These are phyloP conservation scores for Termitomyces sp. DNA, from an alignment of 768 basidiomycete species.

Conservation along the genomic window DNA sequence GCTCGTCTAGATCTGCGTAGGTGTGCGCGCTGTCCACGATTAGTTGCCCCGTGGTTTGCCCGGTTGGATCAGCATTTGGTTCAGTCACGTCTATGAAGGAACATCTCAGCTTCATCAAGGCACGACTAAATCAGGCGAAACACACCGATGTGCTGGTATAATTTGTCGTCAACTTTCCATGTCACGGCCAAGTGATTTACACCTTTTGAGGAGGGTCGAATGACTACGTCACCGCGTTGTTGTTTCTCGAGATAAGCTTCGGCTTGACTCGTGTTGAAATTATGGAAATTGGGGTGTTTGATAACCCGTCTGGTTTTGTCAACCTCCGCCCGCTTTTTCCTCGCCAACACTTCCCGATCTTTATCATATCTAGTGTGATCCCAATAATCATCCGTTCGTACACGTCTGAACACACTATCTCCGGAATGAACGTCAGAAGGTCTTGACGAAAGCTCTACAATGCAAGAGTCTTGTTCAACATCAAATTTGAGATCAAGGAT, in stretches of 20 bases:
- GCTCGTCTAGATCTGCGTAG: constrained; percentile 93
- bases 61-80: constrained; percentile 70
- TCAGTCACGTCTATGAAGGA: constrained; percentile 69
- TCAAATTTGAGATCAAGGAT: constrained; percentile 72
- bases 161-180: constrained; percentile 96
- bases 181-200: constrained; percentile 92
- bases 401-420: constrained; percentile 60
- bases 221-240: constrained; percentile 94
- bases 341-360: constrained; percentile 68
- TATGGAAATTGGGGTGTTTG: constrained; percentile 98
- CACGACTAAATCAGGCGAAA: background rate
- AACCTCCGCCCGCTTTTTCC: constrained; percentile 84
- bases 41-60: constrained; percentile 63
- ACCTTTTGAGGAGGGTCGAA: constrained; percentile 94
- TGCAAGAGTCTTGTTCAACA: constrained; percentile 58
- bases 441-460: constrained; percentile 74
- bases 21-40: constrained; percentile 75
- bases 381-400: constrained; percentile 62
- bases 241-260: constrained; percentile 87
- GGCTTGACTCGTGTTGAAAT: constrained; percentile 87
- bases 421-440: constrained; percentile 58
- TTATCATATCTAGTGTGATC: constrained; percentile 61
- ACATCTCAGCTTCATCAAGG: background rate
- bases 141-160: constrained; percentile 96
- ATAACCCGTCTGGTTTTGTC: constrained; percentile 82